These are phyloP conservation scores for Metschnikowia kofuensis DNA, from an alignment of 805 yeast species.

Conservation along the genomic window DNA sequence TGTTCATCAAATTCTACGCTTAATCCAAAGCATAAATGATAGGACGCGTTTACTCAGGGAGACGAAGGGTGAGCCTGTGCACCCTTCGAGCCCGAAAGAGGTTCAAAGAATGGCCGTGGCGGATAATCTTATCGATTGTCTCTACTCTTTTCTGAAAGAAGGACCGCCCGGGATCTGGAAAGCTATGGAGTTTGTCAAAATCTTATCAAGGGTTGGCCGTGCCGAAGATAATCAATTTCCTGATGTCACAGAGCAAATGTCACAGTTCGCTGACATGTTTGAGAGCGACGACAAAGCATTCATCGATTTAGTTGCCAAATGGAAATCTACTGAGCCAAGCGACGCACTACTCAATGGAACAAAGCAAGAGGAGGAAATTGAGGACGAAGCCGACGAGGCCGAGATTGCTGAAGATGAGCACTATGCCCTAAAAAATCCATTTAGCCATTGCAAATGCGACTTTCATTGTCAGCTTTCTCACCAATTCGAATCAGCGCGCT, in stretches of 20 bases:
- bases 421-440: constrained; percentile 12
- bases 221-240: not conserved
- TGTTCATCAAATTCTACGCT: constrained; percentile 7
- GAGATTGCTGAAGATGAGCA: constrained; percentile 10
- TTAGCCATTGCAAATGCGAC: constrained; percentile 6
- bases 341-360: not conserved
- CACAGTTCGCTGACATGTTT: constrained; percentile 68
- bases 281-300: constrained; percentile 76
- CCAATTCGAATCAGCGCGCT: constrained; percentile 29
- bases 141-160: constrained; percentile 8
- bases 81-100: constrained; percentile 2
- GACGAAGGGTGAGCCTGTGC: constrained; percentile 5
- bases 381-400: constrained; percentile 1
- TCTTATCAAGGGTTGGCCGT: constrained; percentile 5
- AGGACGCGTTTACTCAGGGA: constrained; percentile 4
- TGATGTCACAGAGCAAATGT: constrained; percentile 10
- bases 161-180: constrained; percentile 11
- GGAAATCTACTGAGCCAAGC: constrained; percentile 40
- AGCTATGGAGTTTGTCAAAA: constrained; percentile 11
- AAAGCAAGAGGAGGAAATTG: not conserved
- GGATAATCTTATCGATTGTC: constrained; percentile 6
- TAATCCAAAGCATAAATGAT: constrained; percentile 8
- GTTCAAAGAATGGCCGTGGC: constrained; percentile 5
- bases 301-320: constrained; percentile 63
- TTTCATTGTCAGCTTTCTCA: constrained; percentile 22